Evolutionary conservation across 306 rosid genomes (phyloP).

Genomic region (Sicyos baderoa): DNA sequence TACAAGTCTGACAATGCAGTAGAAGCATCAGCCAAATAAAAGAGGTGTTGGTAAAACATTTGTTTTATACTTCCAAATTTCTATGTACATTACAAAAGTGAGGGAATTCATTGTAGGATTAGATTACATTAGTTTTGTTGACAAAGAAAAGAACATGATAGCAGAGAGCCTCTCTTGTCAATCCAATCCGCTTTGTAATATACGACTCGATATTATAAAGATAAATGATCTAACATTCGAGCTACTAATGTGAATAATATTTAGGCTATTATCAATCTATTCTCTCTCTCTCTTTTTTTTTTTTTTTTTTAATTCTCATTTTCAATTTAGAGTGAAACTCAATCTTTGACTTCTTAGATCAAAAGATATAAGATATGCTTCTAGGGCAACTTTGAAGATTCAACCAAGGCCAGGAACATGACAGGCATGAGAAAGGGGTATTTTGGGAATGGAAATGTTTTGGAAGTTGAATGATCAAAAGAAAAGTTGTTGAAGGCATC

Average conservation of each 20-base stretch:
- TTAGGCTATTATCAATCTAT: background rate
- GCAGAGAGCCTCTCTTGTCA: slow-evolving; percentile 5
- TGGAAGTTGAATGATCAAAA: background rate
- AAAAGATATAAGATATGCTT: background rate
- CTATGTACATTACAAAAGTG: slow-evolving; percentile 24
- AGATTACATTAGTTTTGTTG: slow-evolving; percentile 21
- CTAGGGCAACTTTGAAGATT: background rate
- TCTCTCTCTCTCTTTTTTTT: too few relatives aligned
- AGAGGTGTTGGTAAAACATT: slow-evolving; percentile 15
- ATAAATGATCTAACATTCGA: background rate
- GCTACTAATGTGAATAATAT: background rate
- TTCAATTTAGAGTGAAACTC: background rate
- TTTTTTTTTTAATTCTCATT: background rate
- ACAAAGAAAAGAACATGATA: slow-evolving; percentile 8
- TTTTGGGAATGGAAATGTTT: background rate
- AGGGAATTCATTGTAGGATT: slow-evolving; percentile 31
- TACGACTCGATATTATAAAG: background rate
- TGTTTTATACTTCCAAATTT: slow-evolving; percentile 12
- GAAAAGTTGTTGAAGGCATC: background rate
- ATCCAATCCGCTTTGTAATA: background rate
- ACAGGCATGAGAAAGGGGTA: background rate
- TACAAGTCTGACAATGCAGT: background rate
- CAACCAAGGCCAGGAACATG: background rate
- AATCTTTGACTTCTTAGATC: too few relatives aligned
- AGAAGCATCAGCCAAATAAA: slow-evolving; percentile 4